Conservation (phyloP, 2,329 filamentous ascomycete genomes). For the Chaetomium sp. region DNA sequence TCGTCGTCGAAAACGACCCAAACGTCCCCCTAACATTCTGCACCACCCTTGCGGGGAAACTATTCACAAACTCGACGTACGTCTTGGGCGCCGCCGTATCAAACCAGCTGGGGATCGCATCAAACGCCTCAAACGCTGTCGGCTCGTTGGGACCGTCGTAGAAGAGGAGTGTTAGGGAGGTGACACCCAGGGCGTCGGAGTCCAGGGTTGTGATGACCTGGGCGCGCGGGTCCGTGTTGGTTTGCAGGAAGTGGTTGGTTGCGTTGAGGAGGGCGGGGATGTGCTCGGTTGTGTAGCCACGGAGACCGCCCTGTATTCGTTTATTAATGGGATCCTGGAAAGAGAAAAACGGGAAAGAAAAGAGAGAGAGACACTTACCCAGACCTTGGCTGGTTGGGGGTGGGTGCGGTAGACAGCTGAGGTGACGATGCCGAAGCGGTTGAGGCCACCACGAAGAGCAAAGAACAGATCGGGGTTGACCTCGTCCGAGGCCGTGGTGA, state of each 20-base stretch:
- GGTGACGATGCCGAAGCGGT: conserved; percentile 25
- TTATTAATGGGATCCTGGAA: background rate
- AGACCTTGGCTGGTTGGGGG: conserved; percentile 18
- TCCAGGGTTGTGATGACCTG: conserved; percentile 26
- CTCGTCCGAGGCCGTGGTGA: conserved; percentile 17
- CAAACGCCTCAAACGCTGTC: conserved; percentile 21
- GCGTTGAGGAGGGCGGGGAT: conserved; percentile 24
- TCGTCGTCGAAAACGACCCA: conserved; percentile 25
- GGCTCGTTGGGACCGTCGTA: conserved; percentile 27
- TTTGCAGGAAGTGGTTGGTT: conserved; percentile 22
- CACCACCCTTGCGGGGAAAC: conserved; percentile 16
- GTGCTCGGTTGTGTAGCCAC: conserved; percentile 12
- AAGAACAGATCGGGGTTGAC: conserved; percentile 23
- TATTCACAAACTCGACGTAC: conserved; percentile 16
- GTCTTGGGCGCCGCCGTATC: conserved; percentile 9
- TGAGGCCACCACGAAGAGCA: conserved; percentile 25
- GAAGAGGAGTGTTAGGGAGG: conserved; percentile 22
- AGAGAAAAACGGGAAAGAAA: no score
- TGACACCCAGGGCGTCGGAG: conserved; percentile 7
- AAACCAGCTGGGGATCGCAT: conserved; percentile 14
- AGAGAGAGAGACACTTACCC: conserved; percentile 7
- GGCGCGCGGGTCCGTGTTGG: conserved; percentile 25
- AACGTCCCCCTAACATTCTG: conserved; percentile 24
- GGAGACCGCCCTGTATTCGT: conserved; percentile 15
- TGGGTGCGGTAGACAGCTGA: conserved; percentile 22